phyloP scores from a whole-genome alignment of 2,329 filamentous ascomycete genomes.

The Fusarium compactum region DNA sequence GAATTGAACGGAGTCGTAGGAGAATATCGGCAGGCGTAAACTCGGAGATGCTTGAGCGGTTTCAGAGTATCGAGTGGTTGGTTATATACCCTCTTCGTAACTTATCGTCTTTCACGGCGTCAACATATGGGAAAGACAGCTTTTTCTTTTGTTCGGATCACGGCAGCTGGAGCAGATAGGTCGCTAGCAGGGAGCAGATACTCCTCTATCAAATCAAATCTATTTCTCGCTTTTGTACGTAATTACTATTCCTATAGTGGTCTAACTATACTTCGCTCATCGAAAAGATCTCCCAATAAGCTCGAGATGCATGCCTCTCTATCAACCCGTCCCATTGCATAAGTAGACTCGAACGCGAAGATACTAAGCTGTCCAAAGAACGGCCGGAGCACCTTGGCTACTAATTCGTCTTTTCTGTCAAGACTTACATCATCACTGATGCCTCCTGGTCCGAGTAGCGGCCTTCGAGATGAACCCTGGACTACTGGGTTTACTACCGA shows the following conservation, averaged over 20 bases:
- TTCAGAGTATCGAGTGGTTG: conserved; percentile 2
- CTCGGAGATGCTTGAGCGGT: neutral
- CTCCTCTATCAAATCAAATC: conserved; percentile 34
- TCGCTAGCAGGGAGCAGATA: conserved; percentile 23
- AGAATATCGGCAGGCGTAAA: neutral
- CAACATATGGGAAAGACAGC: neutral
- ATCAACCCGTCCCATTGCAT: conserved; percentile 82
- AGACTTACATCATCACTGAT: conserved; percentile 68
- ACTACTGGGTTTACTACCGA: conserved; percentile 54
- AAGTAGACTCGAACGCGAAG: conserved; percentile 91
- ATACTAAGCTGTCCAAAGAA: conserved; percentile 96
- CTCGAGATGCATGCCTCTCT: conserved; percentile 71
- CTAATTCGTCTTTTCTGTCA: conserved; percentile 75
- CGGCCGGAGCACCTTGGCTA: conserved; percentile 82
- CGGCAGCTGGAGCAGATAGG: neutral
- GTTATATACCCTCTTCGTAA: neutral
- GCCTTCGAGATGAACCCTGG: conserved; percentile 56
- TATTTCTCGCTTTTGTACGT: conserved; percentile 3
- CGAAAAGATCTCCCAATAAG: conserved; percentile 81
- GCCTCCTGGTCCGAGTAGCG: conserved; percentile 64
- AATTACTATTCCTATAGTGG: conserved; percentile 57
- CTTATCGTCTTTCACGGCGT: neutral
- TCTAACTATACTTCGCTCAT: conserved; percentile 77
- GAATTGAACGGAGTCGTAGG: neutral
- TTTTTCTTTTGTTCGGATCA: conserved; percentile 10